Base-by-base conservation (phyloP, 108 stramenopile genomes). In the Seminavis robusta region DNA sequence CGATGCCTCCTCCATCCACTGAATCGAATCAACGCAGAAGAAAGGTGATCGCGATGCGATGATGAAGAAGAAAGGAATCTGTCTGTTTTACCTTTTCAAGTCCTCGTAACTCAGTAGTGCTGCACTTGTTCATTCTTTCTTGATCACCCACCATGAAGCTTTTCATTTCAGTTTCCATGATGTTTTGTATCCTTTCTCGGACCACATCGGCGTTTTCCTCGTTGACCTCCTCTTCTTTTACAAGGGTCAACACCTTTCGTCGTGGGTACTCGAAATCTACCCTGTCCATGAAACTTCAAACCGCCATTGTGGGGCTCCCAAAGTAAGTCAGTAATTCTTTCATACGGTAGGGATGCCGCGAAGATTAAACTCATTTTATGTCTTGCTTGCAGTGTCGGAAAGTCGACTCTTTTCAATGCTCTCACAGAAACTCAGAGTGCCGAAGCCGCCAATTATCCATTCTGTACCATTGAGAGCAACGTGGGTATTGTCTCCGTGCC, bases 381-480 rank as follows among this genome's bases (percentile, higher is more conserved):
- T 20, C 0, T 20, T 16, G 10, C 11, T 46, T 46, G 0, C 17
- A 11, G 10, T 16, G 0, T 13, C 25, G 13, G 17, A 24, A 67
- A 77, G 41, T 89, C 86, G 8, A 98, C 98, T 23, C 73, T 99
- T 1, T 98, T 98, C 84, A 99, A 99, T 79, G 98, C 98, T 0
- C 62, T 98, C 16, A 96, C 98, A 19, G 90, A 88, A 53, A 91
- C 81, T 33, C 89, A 96, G 56, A 87, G 80, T n/a, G 97, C 95
- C 17, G 89, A 88, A 60, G 66, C 66, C 17, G 76, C 63, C 24
- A 81, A 81, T 33, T 81, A 73, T 63, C 76, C 76, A 3, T 77
- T 77, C 29, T 77, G 76, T 43, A 75, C 73, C 28, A 76, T 99
- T 50, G 98, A 99, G 50, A 92, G 95, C 26, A 98, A 99, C 57